Evolutionary conservation across 129 eudicot genomes (phyloP).

Genomic region (Lonicera japonica): DNA sequence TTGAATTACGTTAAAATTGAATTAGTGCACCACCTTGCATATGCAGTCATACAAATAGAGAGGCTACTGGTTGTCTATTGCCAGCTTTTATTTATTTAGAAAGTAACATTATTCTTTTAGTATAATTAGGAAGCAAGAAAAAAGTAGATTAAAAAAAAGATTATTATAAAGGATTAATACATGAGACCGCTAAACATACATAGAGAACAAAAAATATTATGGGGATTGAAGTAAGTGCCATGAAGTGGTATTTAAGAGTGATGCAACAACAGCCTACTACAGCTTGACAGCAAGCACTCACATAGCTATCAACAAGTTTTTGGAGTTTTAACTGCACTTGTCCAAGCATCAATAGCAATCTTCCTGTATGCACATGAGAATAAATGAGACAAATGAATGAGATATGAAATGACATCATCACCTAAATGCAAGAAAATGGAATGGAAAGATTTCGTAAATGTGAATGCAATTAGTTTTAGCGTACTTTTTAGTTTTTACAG

Average conservation of each 20-base stretch:
- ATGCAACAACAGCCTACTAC: slow-evolving; percentile 5
- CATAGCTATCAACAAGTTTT: slow-evolving; percentile 83
- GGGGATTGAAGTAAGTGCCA: slow-evolving; percentile 8
- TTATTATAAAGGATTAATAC: no score
- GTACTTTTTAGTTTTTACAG: not conserved
- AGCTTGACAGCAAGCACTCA: slow-evolving; percentile 28
- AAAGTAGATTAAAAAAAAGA: no score
- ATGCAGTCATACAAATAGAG: no score
- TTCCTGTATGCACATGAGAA: slow-evolving; percentile 41
- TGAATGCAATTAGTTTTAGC: not conserved
- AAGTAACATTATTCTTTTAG: no score
- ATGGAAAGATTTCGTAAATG: not conserved
- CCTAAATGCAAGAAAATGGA: not conserved
- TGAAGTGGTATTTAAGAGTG: not conserved
- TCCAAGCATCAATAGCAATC: slow-evolving; percentile 62
- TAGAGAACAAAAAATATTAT: slow-evolving; percentile 16
- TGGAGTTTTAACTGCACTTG: slow-evolving; percentile 77
- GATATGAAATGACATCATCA: not conserved
- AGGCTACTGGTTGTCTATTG: no score
- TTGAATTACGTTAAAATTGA: no score
- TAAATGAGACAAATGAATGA: not conserved
- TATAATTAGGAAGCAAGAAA: no score
- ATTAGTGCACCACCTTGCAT: no score
- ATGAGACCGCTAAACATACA: slow-evolving; percentile 63
- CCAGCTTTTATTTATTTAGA: no score